Conservation (phyloP, 2,329 filamentous ascomycete genomes). For the Clarireedia hainanense region DNA sequence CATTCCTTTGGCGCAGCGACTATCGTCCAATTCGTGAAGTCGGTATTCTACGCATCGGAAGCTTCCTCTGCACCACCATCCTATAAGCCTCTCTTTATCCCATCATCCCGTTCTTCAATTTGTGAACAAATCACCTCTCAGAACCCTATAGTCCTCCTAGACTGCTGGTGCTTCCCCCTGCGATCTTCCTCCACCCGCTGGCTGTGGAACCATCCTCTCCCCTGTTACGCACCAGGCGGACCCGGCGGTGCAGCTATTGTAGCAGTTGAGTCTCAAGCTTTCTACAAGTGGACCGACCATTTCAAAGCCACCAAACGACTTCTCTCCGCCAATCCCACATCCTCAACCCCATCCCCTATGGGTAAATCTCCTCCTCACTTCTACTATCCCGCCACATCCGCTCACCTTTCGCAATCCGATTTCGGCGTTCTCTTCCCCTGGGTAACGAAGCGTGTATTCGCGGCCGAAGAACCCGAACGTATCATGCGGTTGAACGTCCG, state of each 20-base stretch:
- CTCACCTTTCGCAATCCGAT: constrained; percentile 76
- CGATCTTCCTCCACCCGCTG: constrained; percentile 52
- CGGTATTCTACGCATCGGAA: constrained; percentile 55
- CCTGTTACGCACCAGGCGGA: constrained; percentile 49
- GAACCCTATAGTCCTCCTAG: constrained; percentile 62
- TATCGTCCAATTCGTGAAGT: constrained; percentile 70
- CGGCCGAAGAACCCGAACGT: constrained; percentile 49
- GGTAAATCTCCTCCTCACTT: constrained; percentile 46
- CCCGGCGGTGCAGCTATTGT: constrained; percentile 54
- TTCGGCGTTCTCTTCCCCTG: constrained; percentile 78
- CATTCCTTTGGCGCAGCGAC: constrained; percentile 78
- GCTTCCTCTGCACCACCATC: constrained; percentile 37
- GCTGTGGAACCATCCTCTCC: constrained; percentile 66
- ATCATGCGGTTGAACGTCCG: constrained; percentile 51
- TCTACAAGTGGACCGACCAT: constrained; percentile 71
- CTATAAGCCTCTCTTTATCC: constrained; percentile 54
- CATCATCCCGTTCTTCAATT: constrained; percentile 47
- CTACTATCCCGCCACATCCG: constrained; percentile 66
- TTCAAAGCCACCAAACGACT: constrained; percentile 60
- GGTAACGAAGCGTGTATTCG: constrained; percentile 51
- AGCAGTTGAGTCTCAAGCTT: constrained; percentile 66
- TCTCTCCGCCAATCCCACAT: constrained; percentile 48
- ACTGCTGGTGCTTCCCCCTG: constrained; percentile 74
- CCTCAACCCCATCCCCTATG: constrained; percentile 30
- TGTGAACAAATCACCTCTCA: constrained; percentile 58